phyloP scores from a whole-genome alignment of 2,329 filamentous ascomycete genomes.

The Escovopsis weberi region DNA sequence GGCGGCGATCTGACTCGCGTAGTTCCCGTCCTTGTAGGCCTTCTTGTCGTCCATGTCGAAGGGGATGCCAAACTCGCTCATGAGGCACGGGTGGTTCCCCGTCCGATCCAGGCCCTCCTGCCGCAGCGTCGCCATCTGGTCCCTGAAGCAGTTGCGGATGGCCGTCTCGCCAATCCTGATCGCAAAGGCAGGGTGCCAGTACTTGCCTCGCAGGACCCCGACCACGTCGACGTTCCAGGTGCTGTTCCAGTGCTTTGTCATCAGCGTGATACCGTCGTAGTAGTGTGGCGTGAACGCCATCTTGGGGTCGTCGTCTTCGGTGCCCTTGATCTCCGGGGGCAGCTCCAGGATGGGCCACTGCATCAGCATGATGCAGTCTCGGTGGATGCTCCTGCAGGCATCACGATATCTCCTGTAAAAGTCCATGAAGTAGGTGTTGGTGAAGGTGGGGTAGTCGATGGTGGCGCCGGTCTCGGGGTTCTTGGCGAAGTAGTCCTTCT shows the following conservation, averaged over 20 bases:
- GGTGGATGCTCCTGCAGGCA: slow-evolving; percentile 60
- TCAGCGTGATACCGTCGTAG: slow-evolving; percentile 89
- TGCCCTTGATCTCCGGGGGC: slow-evolving; percentile 76
- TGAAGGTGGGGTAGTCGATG: slow-evolving; percentile 74
- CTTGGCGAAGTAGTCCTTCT: slow-evolving; percentile 77
- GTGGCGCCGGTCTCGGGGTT: slow-evolving; percentile 58
- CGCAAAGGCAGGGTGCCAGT: slow-evolving; percentile 77
- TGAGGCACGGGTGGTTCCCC: slow-evolving; percentile 75
- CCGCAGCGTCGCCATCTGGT: slow-evolving; percentile 70
- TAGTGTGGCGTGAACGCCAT: slow-evolving; percentile 93
- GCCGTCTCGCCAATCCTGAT: slow-evolving; percentile 87
- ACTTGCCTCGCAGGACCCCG: slow-evolving; percentile 77
- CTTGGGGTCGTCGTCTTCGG: slow-evolving; percentile 72
- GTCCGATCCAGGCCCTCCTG: slow-evolving; percentile 81
- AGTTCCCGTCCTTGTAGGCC: slow-evolving; percentile 91
- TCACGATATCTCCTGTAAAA: slow-evolving; percentile 66
- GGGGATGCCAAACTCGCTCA: slow-evolving; percentile 93
- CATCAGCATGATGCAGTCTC: slow-evolving; percentile 73
- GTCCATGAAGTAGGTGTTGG: slow-evolving; percentile 81
- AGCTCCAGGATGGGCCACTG: slow-evolving; percentile 88
- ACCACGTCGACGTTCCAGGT: slow-evolving; percentile 96
- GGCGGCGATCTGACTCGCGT: slow-evolving; percentile 78
- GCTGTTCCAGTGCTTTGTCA: slow-evolving; percentile 98
- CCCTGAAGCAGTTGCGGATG: slow-evolving; percentile 82
- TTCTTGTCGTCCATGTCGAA: slow-evolving; percentile 98